Evolutionary conservation across 2,329 filamentous ascomycete species (phyloP).

Genomic region (Fusarium phyllophilum): DNA sequence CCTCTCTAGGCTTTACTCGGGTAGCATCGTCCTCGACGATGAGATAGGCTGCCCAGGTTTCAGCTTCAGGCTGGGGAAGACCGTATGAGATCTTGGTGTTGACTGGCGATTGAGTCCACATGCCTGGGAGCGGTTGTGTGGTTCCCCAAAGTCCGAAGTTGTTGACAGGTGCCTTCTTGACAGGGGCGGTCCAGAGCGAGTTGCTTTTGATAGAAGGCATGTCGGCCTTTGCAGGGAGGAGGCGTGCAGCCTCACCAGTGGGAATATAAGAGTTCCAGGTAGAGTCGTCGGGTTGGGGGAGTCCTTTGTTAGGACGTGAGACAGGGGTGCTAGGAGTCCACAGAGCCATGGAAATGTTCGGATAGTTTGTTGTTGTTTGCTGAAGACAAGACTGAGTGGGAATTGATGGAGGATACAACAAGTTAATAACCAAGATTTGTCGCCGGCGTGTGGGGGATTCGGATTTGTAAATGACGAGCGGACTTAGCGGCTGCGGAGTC

Average conservation of each 20-base stretch:
- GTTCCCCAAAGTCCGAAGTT: slow-evolving; percentile 40
- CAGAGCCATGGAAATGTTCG: slow-evolving; percentile 40
- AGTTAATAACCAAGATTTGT: slow-evolving; percentile 17
- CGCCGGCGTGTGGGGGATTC: slow-evolving; percentile 30
- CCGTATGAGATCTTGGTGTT: slow-evolving; percentile 35
- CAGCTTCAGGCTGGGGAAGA: slow-evolving; percentile 47
- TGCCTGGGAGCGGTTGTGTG: slow-evolving; percentile 32
- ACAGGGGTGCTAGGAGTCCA: slow-evolving; percentile 38
- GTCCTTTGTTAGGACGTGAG: slow-evolving; percentile 41
- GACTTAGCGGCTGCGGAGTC: slow-evolving; percentile 32
- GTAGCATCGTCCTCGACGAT: slow-evolving; percentile 32
- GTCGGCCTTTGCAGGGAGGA: slow-evolving; percentile 44
- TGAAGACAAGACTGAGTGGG: slow-evolving; percentile 9
- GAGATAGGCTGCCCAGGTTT: slow-evolving; percentile 42
- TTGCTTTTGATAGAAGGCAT: slow-evolving; percentile 50
- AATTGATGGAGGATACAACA: slow-evolving; percentile 12
- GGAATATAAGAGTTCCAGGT: slow-evolving; percentile 51
- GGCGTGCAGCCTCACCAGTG: slow-evolving; percentile 42
- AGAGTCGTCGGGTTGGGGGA: slow-evolving; percentile 51
- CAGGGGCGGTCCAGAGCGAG: slow-evolving; percentile 48
- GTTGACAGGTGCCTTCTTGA: slow-evolving; percentile 29
- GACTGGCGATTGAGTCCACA: slow-evolving; percentile 37
- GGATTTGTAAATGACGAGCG: slow-evolving; percentile 36
- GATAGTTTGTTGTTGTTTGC: slow-evolving; percentile 6
- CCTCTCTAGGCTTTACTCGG: slow-evolving; percentile 41